Evolutionary conservation across 179 eudicot genomes (phyloP), one percentile per base, ranked within the genome.

Genomic region (Pouteria campechiana): DNA sequence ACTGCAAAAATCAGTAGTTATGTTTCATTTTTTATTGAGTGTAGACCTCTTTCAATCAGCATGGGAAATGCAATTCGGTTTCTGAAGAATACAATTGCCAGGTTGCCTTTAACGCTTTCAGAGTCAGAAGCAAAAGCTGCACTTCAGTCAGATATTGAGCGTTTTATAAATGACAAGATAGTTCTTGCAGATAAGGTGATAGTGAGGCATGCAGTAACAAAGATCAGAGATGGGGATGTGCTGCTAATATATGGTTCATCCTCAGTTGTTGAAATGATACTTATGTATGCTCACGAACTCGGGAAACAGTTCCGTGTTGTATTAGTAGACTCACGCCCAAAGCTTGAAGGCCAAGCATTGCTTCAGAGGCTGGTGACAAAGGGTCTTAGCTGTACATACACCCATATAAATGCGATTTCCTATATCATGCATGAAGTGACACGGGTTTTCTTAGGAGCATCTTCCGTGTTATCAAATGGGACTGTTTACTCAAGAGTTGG

Each of bases 31-130:
- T 69, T 92, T 41, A 87, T 87, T 37, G 96, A 83, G 41, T 87
- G 99, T 80, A 78, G 96, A 30, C 96, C 99, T 57, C 92, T 92
- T 63, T 87, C 99, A 30, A 75, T 92, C 52, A 87, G 94, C 74
- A 92, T 92, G 99, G 96, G 99, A 10, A 92, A 92, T 60, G 99
- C 96, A 32, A 87, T 92, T 54, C 73, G 87, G 50, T 87, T 82
- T 44, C 69, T 87, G 39, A 92, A 92, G 75, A 73, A 61, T 24
- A 71, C 67, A 57, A 73, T 92, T 34, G 78, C 85, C 32, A 77
- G 79, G 30, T 58, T 92, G 49, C 73, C 99, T 44, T 36, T 69
- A 62, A 73, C 55, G 52, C 43, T 83, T 14, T 73, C 94, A 10
- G 99, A 92, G 55, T 77, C 92, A 13, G 96, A 92, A 61, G 92